Base-by-base conservation (phyloP, 2,329 filamentous ascomycete genomes). In the Fusarium verticillioides region DNA sequence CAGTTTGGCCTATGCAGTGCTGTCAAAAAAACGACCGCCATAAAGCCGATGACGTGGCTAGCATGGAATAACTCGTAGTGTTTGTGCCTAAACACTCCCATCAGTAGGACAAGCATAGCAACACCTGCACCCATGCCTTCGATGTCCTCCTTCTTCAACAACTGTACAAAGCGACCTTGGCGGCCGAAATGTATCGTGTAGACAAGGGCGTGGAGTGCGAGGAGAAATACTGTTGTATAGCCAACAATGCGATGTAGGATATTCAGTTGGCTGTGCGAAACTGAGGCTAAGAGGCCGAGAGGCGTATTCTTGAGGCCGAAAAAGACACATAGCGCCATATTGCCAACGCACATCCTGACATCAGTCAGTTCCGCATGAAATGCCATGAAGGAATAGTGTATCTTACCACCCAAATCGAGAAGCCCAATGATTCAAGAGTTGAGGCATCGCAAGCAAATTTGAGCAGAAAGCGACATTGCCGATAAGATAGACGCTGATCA, bases 241-340 rank as follows among this genome's bases (percentile, higher is more conserved):
- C 86, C 86, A 6, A 82, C 82, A 7, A 84, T 75, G 44, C 84
- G 82, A 69, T 88, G 87, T 9, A 88, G 79, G 5, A 82, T 76
- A 49, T 87, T 87, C 13, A 88, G 80, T 32, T 83, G 79, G 54
- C 85, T 85, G 64, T 88, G 85, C 6, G 85, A 56, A 16, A 52
- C 21, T 0, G 47, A 23, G 4, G 60, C 53, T 1, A 73, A 11
- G 5, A 19, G 26, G 84, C 82, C 82, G 10, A 88, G 74, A 0
- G 85, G 86, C 0, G 85, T 87, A 62, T 87, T 87, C 62, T 85
- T 83, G 16, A 88, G 79, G 32, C 87, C 85, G 6, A 87, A 83
- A 26, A 85, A 81, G 9, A 86, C 78, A 15, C 81, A 81, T 39
- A 87, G 72, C 4, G 63, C 63, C 62, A 77, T 78, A 60, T 88